Conservation (phyloP, 148 eudicot genomes). For the Fagopyrum esculentum region DNA sequence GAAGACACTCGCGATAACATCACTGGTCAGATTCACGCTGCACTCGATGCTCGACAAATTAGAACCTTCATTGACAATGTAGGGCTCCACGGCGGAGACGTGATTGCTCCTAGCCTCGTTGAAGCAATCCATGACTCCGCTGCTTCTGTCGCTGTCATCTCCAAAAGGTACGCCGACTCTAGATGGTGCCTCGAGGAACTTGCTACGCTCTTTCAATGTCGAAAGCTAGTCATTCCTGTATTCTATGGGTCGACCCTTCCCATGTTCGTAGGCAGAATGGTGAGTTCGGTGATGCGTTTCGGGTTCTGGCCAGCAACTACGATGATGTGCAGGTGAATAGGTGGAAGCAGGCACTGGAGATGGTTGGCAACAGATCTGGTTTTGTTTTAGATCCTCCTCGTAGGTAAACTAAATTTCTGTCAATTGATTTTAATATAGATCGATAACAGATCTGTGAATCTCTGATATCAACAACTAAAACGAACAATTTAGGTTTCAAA, state of each 20-base stretch:
- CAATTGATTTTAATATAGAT: too few relatives aligned
- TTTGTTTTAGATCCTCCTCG: conserved; percentile 5
- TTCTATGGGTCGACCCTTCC: conserved; percentile 43
- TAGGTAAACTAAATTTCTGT: too few relatives aligned
- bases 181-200: conserved; percentile 45
- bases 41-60: conserved; percentile 7
- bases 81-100: conserved; percentile 29
- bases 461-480: too few relatives aligned
- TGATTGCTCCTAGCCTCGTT: conserved; percentile 21
- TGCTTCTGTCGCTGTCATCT: conserved; percentile 32
- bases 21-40: conserved; percentile 13
- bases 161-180: conserved; percentile 38
- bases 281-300: conserved; percentile 22
- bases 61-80: conserved; percentile 35
- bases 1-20: conserved; percentile 30
- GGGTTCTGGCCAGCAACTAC: not conserved
- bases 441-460: too few relatives aligned
- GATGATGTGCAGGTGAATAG: conserved; percentile 10
- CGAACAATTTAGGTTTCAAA: too few relatives aligned
- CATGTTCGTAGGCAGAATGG: conserved; percentile 39
- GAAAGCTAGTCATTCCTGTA: conserved; percentile 39
- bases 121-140: conserved; percentile 34
- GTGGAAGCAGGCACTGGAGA: conserved; percentile 35
- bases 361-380: conserved; percentile 36
- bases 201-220: conserved; percentile 22